Base-by-base conservation (phyloP, 2,329 filamentous ascomycete genomes). In the Escovopsis sp. region DNA sequence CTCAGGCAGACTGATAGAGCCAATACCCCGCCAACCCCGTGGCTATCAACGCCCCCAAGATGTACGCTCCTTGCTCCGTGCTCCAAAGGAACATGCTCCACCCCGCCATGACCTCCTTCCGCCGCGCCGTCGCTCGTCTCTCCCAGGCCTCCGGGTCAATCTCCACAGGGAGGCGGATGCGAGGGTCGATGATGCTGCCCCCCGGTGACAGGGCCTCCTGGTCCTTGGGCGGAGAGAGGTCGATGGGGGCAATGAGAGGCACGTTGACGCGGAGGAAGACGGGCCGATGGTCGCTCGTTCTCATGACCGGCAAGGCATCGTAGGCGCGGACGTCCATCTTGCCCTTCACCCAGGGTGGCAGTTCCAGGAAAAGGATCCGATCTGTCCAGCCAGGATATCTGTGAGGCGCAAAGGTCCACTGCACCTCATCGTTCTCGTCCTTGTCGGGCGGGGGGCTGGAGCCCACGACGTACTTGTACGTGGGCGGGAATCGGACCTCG, bases 311-410 rank as follows among this genome's bases (percentile, higher is more conserved):
- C 19, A 96, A 63, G 13, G 81, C 73, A 13, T 75, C 67, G 55
- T 96, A 96, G 17, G 74, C 63, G 17, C 61, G 56, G n/a, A 84
- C 66, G 7, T 62, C 52, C 26, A 74, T 58, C 25, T 49, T 47
- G 35, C 43, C 53, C 48, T 55, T 55, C 27, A 65, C 51, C 67
- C 70, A 76, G 16, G 55, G 54, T 15, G 70, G 73, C 16, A 68
- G 58, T 35, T 79, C 72, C 3, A 88, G 63, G 55, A 76, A 96
- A 15, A 96, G 62, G 15, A 96, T 78, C 4, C 90, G 75, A 56
- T 96, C 90, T 48, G 86, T 94, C 90, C 88, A 96, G 49, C 79
- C 78, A 1, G 90, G 87, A 68, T 83, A 92, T 31, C 90, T 76
- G 53, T 92, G 82, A 38, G 66, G 63, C 7, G 86, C 82, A 71